Base-by-base conservation (phyloP, 441 rosid species). In the Adansonia gregorii region DNA sequence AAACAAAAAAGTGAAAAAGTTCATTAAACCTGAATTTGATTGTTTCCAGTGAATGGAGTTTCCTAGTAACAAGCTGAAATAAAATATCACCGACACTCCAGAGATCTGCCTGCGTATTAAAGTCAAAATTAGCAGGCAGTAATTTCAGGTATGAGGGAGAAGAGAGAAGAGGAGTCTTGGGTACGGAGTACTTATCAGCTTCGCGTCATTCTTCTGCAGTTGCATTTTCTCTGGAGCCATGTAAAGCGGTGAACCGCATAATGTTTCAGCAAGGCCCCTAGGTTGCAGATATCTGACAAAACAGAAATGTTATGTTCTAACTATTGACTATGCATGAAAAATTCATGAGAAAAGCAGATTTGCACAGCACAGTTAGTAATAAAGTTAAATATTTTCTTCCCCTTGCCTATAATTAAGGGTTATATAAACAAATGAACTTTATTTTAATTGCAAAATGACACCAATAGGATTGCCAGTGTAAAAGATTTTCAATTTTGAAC, bases 151-250 rank as follows among this genome's bases (percentile, higher is more conserved):
- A 74, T 6, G 17, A 46, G 15, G 0, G 7, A 58, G 56, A 46
- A 10, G 67, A 20, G 31, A 3, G 65, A 59, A 48, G 39, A 72
- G 31, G 63, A 35, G 75, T 12, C n/a, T 5, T 17, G 35, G 2
- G 31, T 10, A 59, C 54, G 48, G 52, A 67, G 64, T 35, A 39
- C 73, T 78, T 79, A 80, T 85, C 85, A 95, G 98, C 97, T 94
- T 95, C 12, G 95, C 98, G 77, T 95, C 99, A 83, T 95, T 94
- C 90, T 94, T 95, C 85, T 92, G 97, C 82, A 89, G 91, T 83
- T 94, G 99, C 99, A 96, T 94, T 85, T 94, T 96, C 89, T 96
- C 99, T 8, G 99, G 98, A 78, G 99, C 99, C 99, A 96, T 96
- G 84, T 93, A 96, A 81, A 96, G 94, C 15, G 99, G 99, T 71